Evolutionary conservation across 2,329 filamentous ascomycete genomes (phyloP).

Genomic region (Diaporthe velutina): DNA sequence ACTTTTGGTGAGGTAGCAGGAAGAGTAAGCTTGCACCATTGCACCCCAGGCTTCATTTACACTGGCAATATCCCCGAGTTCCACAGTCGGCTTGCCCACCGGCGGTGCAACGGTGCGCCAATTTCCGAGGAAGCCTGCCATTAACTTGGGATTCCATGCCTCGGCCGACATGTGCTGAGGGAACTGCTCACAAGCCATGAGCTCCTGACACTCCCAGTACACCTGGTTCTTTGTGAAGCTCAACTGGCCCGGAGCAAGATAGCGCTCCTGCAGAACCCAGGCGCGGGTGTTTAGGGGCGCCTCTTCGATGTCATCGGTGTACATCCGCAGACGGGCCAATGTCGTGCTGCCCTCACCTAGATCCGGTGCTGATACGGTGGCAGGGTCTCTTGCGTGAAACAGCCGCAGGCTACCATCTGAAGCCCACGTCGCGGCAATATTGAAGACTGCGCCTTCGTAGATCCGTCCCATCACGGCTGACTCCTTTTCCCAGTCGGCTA

Average conservation of each 20-base stretch:
- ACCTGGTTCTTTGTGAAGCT: constrained; percentile 41
- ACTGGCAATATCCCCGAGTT: background rate
- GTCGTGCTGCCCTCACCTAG: background rate
- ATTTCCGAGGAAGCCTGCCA: background rate
- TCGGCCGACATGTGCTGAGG: background rate
- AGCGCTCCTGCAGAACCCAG: constrained; percentile 44
- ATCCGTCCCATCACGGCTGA: background rate
- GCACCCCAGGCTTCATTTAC: background rate
- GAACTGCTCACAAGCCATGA: background rate
- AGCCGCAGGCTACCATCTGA: background rate
- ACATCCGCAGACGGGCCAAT: background rate
- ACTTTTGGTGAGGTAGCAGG: background rate
- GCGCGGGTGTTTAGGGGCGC: constrained; percentile 36
- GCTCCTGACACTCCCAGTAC: constrained; percentile 41
- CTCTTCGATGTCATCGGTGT: background rate
- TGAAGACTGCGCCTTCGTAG: constrained; percentile 5
- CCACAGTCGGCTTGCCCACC: background rate
- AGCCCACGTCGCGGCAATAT: background rate
- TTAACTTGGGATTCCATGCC: background rate
- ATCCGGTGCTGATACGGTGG: background rate
- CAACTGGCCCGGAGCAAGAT: constrained; percentile 41
- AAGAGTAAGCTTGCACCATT: background rate
- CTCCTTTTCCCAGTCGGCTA: background rate
- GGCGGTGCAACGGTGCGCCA: background rate
- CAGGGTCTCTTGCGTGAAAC: background rate